Evolutionary conservation across 2,329 filamentous ascomycete species (phyloP).

Genomic region (Exophiala mesophila): DNA sequence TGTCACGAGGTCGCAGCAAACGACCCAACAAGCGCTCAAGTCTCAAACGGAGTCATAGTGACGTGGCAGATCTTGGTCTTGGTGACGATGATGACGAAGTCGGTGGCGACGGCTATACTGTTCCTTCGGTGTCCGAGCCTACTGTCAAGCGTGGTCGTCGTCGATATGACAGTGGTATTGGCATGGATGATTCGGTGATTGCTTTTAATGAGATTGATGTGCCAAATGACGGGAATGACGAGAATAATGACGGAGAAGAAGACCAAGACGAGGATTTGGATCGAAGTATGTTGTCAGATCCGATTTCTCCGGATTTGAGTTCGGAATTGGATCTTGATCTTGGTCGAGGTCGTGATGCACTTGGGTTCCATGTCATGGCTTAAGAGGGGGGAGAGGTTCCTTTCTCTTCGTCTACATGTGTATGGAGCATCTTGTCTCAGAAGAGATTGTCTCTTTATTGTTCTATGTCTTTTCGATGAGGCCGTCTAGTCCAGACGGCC

Average conservation of each 20-base stretch:
- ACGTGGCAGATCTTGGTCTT: not conserved
- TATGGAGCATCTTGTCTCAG: no score
- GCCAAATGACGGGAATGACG: conserved; percentile 31
- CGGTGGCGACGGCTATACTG: no score
- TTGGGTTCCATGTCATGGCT: no score
- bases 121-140: conserved; percentile 15
- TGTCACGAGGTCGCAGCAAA: conserved; percentile 16
- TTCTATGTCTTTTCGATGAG: no score
- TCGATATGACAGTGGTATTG: conserved; percentile 39
- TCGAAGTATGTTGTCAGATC: conserved; percentile 19
- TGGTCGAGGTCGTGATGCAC: no score
- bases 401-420: no score
- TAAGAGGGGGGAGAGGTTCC: no score
- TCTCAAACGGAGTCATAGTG: conserved; percentile 10
- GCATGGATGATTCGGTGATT: no score
- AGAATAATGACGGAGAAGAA: not conserved
- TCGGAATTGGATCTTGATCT: conserved; percentile 20
- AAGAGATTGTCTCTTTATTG: no score
- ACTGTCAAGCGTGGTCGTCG: conserved; percentile 1
- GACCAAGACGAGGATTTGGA: not conserved
- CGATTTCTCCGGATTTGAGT: conserved; percentile 23
- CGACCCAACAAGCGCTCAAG: not conserved
- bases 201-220: no score
- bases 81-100: not conserved
- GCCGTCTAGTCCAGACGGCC: no score